These are phyloP conservation scores for Globisporangium radiosum DNA, from an alignment of 352 stramenopile species.

Conservation along the genomic window DNA sequence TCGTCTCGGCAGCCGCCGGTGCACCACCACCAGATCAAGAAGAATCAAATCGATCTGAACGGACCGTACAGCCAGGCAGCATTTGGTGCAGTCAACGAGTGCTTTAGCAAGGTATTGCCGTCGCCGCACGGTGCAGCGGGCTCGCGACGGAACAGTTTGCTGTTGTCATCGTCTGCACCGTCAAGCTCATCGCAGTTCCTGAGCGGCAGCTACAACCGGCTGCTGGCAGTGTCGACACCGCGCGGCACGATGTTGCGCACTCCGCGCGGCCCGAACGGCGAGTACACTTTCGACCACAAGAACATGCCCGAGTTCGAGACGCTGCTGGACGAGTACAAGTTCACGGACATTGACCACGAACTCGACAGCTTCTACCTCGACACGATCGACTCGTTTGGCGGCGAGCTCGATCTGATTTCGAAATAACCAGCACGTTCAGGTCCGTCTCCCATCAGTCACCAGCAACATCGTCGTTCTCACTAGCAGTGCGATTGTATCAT, in stretches of 20 bases:
- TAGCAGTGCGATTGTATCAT: no score
- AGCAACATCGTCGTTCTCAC: no score
- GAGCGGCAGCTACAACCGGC: conserved; percentile 4
- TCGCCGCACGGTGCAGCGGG: conserved; percentile 10
- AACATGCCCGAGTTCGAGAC: conserved; percentile 63
- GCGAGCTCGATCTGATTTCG: conserved; percentile 55
- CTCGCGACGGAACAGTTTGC: conserved; percentile 2
- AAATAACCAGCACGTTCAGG: no score
- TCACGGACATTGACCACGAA: conserved; percentile 78
- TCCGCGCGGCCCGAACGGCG: conserved; percentile 15
- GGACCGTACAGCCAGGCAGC: conserved; percentile 16
- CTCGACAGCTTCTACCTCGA: conserved; percentile 79
- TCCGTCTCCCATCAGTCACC: no score
- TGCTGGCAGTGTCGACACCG: not conserved
- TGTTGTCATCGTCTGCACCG: conserved; percentile 21
- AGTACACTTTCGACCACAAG: conserved; percentile 37
- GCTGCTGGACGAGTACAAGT: conserved; percentile 69
- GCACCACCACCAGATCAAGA: conserved; percentile 11
- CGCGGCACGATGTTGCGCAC: conserved; percentile 21
- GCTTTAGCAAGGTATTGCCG: conserved; percentile 30
- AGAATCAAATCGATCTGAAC: conserved; percentile 9
- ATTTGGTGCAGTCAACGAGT: conserved; percentile 43
- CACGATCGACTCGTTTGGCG: conserved; percentile 53
- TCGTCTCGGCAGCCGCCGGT: not conserved
- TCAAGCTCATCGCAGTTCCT: conserved; percentile 12